Evolutionary conservation across 768 basidiomycete species (phyloP), one percentile per base, ranked within the genome.

Genomic region (Lepiota venenata): DNA sequence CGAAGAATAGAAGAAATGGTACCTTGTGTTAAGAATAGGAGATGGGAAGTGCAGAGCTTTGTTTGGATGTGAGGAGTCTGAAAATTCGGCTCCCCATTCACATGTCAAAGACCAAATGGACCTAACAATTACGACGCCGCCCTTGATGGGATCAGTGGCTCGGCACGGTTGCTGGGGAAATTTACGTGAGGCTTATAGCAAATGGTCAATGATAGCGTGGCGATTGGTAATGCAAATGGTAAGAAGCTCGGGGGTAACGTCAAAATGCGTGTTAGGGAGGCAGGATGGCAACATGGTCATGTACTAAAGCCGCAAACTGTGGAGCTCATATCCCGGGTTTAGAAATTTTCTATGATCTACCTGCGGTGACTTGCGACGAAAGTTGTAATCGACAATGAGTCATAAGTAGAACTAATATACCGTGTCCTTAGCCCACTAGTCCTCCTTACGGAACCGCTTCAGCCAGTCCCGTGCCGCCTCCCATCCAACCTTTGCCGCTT

Each of bases 381-480:
- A 32, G 8, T 7, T 7, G 32, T 32, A 32, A 9, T 11, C 32
- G 10, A 32, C 25, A 25, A 25, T 25, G 25, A 25, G 25, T 25
- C 25, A 25, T 25, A 25, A 25, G 25, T 15, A 47, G 15, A 35
- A 18, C 15, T 2, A 32, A 15, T 25, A 47, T 2, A 47, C 46
- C 20, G 16, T n/a, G 12, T 35, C 12, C 43, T 25, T 18, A 14
- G 22, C 15, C 27, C 35, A 47, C 20, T 12, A 36, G 15, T 47
- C 41, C 16, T 55, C 39, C 11, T 32, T 47, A 11, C 53, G 39
- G 37, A 41, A 55, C 25, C 22, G 56, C 29, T 51, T 66, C 47
- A 86, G 75, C 77, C 81, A 86, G 52, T 80, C 77, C 40, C 73
- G 62, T 50, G 69, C 69, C 4, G 77, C 78, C 62, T 84, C 80